Percentiles rank a stretch among this genome's conserved stretches.
phyloP scores from a whole-genome alignment of 352 stramenopile genomes.

The Sclerospora graminicola region DNA sequence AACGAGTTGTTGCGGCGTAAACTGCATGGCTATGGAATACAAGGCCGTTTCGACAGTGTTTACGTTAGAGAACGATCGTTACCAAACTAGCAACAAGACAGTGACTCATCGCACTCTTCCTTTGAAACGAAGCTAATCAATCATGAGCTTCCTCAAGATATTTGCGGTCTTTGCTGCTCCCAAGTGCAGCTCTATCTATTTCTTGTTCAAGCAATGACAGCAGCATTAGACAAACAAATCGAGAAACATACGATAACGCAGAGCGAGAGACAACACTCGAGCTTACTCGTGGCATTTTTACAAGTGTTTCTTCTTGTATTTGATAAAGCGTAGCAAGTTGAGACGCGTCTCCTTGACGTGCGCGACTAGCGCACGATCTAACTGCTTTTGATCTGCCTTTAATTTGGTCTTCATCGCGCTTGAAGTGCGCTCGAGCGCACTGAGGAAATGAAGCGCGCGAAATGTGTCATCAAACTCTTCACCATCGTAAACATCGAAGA shows the following conservation, averaged over 20 bases:
- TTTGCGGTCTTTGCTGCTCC: no score
- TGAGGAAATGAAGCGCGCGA: constrained; percentile 48
- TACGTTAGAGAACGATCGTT: constrained; percentile 9
- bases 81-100: constrained; percentile 12
- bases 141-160: no score
- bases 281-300: constrained; percentile 21
- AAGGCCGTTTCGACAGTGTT: no score
- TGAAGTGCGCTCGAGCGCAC: constrained; percentile 47
- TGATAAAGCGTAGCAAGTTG: constrained; percentile 84
- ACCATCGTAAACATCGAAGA: constrained; percentile 82
- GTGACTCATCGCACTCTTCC: no score
- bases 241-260: no score
- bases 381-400: constrained; percentile 59
- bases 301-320: constrained; percentile 88
- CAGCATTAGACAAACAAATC: no score
- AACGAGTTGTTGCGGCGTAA: constrained; percentile 85
- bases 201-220: no score
- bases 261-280: no score
- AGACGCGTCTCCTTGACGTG: constrained; percentile 82
- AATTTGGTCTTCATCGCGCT: constrained; percentile 62
- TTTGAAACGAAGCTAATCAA: constrained; percentile 12
- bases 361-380: constrained; percentile 68
- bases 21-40: no score
- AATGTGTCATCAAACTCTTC: constrained; percentile 75
- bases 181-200: no score